Evolutionary conservation across 2,329 filamentous ascomycete species (phyloP).

Genomic region (Emericellopsis atlantica): DNA sequence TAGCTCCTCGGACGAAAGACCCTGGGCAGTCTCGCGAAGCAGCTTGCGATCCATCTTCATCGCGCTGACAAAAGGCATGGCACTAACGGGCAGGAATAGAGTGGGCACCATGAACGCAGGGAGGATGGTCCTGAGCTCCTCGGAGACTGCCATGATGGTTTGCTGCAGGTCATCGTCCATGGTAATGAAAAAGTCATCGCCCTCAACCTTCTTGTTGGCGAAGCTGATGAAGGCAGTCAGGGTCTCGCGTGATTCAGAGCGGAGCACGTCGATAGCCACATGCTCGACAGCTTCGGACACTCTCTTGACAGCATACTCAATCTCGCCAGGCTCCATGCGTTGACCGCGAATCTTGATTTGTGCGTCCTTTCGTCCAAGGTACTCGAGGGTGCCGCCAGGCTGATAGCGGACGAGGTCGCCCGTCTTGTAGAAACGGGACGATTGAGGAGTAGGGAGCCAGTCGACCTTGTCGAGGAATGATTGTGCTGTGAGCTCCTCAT

Average conservation of each 20-base stretch:
- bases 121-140: constrained; percentile 4
- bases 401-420: constrained; percentile 29
- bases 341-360: constrained; percentile 45
- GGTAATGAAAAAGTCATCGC: constrained; percentile 4
- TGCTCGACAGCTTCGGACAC: background rate
- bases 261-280: background rate
- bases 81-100: constrained; percentile 3
- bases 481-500: constrained; percentile 6
- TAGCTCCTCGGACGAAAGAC: background rate
- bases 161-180: constrained; percentile 3
- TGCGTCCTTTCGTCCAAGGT: constrained; percentile 36
- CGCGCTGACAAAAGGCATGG: constrained; percentile 6
- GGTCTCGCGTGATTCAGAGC: background rate
- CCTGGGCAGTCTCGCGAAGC: constrained; percentile 16
- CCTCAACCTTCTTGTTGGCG: background rate
- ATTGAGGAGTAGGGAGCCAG: constrained; percentile 1
- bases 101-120: constrained; percentile 7
- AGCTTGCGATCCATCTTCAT: constrained; percentile 9
- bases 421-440: constrained; percentile 22
- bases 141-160: constrained; percentile 5
- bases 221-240: constrained; percentile 3
- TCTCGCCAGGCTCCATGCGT: constrained; percentile 28
- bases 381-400: constrained; percentile 16
- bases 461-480: constrained; percentile 6
- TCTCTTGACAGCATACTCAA: constrained; percentile 5